Conservation (phyloP, 2,329 filamentous ascomycete genomes). For the Alternaria solani region DNA sequence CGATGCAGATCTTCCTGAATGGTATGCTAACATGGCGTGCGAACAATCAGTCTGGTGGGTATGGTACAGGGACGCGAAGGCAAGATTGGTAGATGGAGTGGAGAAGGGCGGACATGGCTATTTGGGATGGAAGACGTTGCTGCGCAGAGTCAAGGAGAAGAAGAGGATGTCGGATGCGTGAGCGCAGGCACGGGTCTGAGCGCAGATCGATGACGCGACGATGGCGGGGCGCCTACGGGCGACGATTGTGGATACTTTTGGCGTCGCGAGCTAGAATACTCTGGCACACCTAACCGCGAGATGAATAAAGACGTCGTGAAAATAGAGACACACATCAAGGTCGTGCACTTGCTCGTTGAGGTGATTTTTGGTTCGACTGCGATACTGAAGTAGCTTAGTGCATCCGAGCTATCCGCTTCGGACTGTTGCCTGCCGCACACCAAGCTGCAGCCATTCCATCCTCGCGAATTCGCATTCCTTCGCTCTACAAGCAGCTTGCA, state of each 20-base stretch:
- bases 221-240: background rate
- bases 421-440: background rate
- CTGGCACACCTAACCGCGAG: background rate
- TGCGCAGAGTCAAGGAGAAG: background rate
- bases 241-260: background rate
- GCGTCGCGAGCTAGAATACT: background rate
- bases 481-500: background rate
- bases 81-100: constrained; percentile 16
- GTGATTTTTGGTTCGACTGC: no score
- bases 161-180: background rate
- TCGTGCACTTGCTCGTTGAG: no score
- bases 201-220: background rate
- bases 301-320: no score
- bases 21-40: background rate
- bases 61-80: constrained; percentile 34
- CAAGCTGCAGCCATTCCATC: background rate
- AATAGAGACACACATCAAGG: no score
- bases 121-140: constrained; percentile 27
- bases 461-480: background rate
- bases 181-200: background rate
- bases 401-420: background rate
- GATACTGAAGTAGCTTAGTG: no score
- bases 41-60: constrained; percentile 25
- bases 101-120: constrained; percentile 17
- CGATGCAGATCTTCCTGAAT: background rate